A percentile compares a stretch with the other conserved stretches of the same genome.
Evolutionary conservation across 768 basidiomycete genomes (phyloP).

Genomic region (Myochromella boudieri): DNA sequence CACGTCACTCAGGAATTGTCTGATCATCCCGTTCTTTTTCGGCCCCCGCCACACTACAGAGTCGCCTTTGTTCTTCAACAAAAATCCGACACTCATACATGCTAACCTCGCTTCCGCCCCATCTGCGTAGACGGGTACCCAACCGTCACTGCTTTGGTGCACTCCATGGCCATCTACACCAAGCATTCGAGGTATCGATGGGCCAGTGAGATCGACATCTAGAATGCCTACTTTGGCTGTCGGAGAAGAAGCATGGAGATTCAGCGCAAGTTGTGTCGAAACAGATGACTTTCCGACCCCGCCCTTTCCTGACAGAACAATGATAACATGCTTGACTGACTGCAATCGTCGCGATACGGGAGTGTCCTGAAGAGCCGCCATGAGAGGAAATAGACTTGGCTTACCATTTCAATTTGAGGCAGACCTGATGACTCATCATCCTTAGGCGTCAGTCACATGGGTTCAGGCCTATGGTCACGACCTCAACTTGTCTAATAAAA

Average conservation of each 20-base stretch:
- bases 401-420: too few species aligned
- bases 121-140: constrained; percentile 98
- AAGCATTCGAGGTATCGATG: constrained; percentile 94
- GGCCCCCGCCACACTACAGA: constrained; percentile 98
- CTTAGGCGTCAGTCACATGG: too few species aligned
- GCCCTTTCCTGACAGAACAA: constrained; percentile 95
- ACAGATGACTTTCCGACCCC: constrained; percentile 99
- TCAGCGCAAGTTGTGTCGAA: constrained; percentile 87
- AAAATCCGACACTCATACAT: constrained; percentile 97
- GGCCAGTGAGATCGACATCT: constrained; percentile 92
- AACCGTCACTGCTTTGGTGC: constrained; percentile 92
- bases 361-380: constrained; percentile 40
- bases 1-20: constrained; percentile 94
- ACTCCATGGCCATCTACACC: constrained; percentile 85
- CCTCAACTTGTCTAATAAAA: too few species aligned
- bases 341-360: constrained; percentile 72
- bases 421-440: too few species aligned
- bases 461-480: too few species aligned
- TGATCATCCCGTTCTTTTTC: constrained; percentile 98
- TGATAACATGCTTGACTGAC: constrained; percentile 80
- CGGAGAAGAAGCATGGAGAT: constrained; percentile 70
- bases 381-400: not conserved
- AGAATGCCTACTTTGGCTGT: constrained; percentile 80
- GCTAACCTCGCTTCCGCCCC: constrained; percentile 69
- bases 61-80: constrained; percentile 87